phyloP scores from a whole-genome alignment of 371 early-diverging fungal species.

The Apophysomyces variabilis region DNA sequence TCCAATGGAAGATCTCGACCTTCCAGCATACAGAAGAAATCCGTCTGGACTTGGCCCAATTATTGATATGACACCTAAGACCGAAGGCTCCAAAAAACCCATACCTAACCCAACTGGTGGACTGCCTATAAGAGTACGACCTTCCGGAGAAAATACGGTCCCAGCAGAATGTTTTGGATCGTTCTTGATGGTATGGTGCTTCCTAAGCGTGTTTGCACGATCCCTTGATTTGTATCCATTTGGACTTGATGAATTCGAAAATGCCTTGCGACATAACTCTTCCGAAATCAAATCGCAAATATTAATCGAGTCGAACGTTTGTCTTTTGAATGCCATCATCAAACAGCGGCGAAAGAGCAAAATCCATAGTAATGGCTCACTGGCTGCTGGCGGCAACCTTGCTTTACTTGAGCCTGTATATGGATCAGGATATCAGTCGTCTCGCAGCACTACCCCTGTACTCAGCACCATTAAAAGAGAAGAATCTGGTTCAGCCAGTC shows the following conservation, averaged over 20 bases:
- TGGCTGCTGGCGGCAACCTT: conserved; percentile 2
- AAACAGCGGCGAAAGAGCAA: conserved; percentile 29
- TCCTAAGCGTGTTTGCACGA: conserved; percentile 46
- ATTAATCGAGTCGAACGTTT: conserved; percentile 40
- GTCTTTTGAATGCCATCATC: conserved; percentile 49
- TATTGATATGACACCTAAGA: conserved; percentile 41
- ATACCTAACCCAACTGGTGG: conserved; percentile 42
- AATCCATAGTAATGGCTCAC: neutral
- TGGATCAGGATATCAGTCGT: conserved; percentile 32
- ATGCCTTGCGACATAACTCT: conserved; percentile 33
- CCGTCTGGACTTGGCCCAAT: conserved; percentile 35
- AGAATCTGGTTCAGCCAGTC: neutral
- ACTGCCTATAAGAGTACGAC: conserved; percentile 28
- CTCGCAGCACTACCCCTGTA: conserved; percentile 9
- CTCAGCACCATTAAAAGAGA: neutral
- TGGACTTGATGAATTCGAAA: conserved; percentile 51
- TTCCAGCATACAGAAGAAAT: conserved; percentile 43
- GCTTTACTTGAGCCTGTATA: conserved; percentile 18
- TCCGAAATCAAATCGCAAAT: conserved; percentile 27
- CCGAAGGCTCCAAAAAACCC: conserved; percentile 9
- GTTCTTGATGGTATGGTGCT: conserved; percentile 52
- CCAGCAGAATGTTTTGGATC: conserved; percentile 38
- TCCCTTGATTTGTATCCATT: conserved; percentile 46
- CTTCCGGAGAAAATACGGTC: conserved; percentile 28
- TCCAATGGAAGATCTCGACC: conserved; percentile 66